These are phyloP conservation scores for Emmonsiellopsis sp. DNA, from an alignment of 2,329 filamentous ascomycete genomes.

Conservation along the genomic window DNA sequence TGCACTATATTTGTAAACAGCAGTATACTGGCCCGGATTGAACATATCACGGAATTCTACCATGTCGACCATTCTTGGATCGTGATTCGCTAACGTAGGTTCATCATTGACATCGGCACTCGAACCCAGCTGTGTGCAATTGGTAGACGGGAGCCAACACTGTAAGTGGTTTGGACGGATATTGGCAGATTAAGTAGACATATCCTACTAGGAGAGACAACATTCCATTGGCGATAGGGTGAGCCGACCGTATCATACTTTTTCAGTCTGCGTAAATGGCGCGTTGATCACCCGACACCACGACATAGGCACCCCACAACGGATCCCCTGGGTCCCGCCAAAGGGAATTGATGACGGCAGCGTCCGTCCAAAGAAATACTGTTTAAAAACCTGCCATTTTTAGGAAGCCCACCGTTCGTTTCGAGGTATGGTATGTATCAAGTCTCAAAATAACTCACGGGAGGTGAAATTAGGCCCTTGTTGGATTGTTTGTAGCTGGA, in stretches of 20 bases:
- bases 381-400: background rate
- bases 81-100: background rate
- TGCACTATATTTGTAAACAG: background rate
- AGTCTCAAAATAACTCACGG: background rate
- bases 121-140: background rate
- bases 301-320: too few species aligned
- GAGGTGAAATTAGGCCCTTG: background rate
- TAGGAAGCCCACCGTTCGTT: slow-evolving; percentile 6
- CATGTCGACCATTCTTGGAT: background rate
- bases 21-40: background rate
- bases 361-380: background rate
- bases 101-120: background rate
- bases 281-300: background rate
- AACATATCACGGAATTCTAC: background rate
- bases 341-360: background rate
- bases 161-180: background rate
- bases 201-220: background rate
- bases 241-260: background rate
- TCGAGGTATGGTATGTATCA: background rate
- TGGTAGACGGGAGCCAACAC: slow-evolving; percentile 4
- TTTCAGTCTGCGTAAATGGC: background rate
- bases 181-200: background rate
- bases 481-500: background rate
- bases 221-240: background rate
- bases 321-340: background rate